Evolutionary conservation across 305 asterid species (phyloP), one percentile per base, ranked within the genome.

Genomic region (Euphrasia arctica): DNA sequence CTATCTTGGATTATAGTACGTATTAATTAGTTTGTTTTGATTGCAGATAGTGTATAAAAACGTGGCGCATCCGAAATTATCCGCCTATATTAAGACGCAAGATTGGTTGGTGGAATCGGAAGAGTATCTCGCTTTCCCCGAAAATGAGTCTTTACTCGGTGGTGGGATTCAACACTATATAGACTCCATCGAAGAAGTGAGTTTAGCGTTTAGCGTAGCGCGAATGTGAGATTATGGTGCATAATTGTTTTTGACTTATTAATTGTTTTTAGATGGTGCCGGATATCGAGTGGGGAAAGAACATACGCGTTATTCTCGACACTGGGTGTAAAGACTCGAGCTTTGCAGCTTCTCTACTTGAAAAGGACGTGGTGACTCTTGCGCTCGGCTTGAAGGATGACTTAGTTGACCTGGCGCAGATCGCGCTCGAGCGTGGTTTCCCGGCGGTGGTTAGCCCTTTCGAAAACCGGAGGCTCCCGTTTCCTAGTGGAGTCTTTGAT

Each of bases 221-320:
- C 0, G 22, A 11, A 43, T 43, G 14, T 43, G 50, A 43, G 50
- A 43, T 43, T 43, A 43, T 9, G 14, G 14, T 43, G 50, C 61
- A 59, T 66, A 62, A 60, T 74, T 72, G 59, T 71, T 62, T 77
- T 70, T 47, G 8, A 7, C 10, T 1, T 39, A 39, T 0, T 39
- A 3, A 6, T 39, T 39, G 43, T 39, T 39, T 68, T 63, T 76
- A 92, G 98, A 89, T 92, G 96, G 98, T 80, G 60, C 97, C 98
- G n/a, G 97, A 92, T 81, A 86, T 92, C 58, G 96, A 84, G 77
- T 92, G 97, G 98, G 98, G 98, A 54, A 89, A 85, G 72, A 89
- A 92, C 69, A 87, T 90, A 42, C 95, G 88, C 31, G 56, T 86
- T 48, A 85, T 86, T 69, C 88, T 93, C 63, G 96, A 93, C 72